These are phyloP conservation scores for Fragilariopsis cylindrus DNA, from an alignment of 108 stramenopile genomes.

Conservation along the genomic window DNA sequence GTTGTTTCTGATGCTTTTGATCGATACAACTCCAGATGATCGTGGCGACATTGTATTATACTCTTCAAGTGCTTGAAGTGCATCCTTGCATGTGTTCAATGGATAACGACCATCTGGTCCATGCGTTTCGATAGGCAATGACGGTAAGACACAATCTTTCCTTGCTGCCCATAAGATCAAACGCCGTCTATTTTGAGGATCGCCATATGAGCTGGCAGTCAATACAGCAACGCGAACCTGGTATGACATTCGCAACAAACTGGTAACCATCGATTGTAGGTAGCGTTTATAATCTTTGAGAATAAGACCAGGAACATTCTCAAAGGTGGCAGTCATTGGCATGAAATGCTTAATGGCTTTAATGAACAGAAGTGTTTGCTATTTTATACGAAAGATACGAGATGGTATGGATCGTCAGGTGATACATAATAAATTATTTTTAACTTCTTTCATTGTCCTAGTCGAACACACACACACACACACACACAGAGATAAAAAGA, in stretches of 20 bases:
- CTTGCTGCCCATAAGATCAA: constrained; percentile 43
- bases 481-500: too few species aligned
- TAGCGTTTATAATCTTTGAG: constrained; percentile 28
- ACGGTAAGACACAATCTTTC: constrained; percentile 36
- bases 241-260: constrained; percentile 43
- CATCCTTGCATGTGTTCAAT: too few species aligned
- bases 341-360: constrained; percentile 43
- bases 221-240: constrained; percentile 47
- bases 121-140: constrained; percentile 44
- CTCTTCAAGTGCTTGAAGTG: too few species aligned
- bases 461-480: too few species aligned
- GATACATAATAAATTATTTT: too few species aligned
- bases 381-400: too few species aligned
- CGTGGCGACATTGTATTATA: too few species aligned
- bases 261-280: constrained; percentile 28
- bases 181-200: constrained; percentile 54
- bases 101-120: background rate
- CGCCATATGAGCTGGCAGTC: constrained; percentile 41
- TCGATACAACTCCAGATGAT: too few species aligned
- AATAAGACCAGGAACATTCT: constrained; percentile 54
- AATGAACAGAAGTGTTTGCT: constrained; percentile 33
- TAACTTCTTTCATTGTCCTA: too few species aligned
- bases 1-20: too few species aligned
- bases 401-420: too few species aligned
- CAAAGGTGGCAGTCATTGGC: constrained; percentile 44